Conservation (phyloP, 352 stramenopile species). For the Pythium pectinolyticum region DNA sequence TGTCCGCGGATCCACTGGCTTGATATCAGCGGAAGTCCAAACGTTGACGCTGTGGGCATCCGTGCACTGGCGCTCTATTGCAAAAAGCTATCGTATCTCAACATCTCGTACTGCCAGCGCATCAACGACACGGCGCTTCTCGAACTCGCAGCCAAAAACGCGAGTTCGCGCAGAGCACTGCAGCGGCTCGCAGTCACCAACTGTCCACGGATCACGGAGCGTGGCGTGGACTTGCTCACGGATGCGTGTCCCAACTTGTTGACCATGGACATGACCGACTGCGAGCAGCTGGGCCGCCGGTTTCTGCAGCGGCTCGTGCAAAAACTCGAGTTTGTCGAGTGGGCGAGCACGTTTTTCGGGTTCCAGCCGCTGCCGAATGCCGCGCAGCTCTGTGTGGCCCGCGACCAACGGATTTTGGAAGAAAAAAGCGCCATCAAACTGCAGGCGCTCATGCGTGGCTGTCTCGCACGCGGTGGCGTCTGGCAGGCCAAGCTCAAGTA, state of each 20-base stretch:
- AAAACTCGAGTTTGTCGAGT: conserved; percentile 83
- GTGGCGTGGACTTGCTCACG: conserved; percentile 62
- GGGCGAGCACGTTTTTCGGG: conserved; percentile 79
- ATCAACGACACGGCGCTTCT: conserved; percentile 70
- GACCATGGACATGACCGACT: conserved; percentile 85
- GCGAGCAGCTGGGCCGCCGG: conserved; percentile 58
- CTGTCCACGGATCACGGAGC: conserved; percentile 73
- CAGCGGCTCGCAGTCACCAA: conserved; percentile 58
- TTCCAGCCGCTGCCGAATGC: conserved; percentile 85
- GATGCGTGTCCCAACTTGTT: conserved; percentile 69
- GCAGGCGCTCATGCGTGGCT: conserved; percentile 82
- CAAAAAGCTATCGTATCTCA: conserved; percentile 59
- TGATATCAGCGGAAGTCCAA: conserved; percentile 81
- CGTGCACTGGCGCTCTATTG: conserved; percentile 61
- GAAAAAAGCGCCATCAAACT: conserved; percentile 62
- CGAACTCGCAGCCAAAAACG: conserved; percentile 35
- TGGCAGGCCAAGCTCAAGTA: conserved; percentile 68
- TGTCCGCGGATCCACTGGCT: conserved; percentile 69
- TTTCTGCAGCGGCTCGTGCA: conserved; percentile 75
- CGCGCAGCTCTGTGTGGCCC: conserved; percentile 60
- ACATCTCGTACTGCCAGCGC: conserved; percentile 71
- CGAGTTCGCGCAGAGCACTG: conserved; percentile 26
- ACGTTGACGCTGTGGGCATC: conserved; percentile 60
- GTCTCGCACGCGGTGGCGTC: conserved; percentile 69
- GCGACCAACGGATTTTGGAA: conserved; percentile 50